A percentile compares a stretch with the other conserved stretches of the same genome.
Conservation (phyloP, 2,329 filamentous ascomycete genomes). For the Stylonectria norvegica region DNA sequence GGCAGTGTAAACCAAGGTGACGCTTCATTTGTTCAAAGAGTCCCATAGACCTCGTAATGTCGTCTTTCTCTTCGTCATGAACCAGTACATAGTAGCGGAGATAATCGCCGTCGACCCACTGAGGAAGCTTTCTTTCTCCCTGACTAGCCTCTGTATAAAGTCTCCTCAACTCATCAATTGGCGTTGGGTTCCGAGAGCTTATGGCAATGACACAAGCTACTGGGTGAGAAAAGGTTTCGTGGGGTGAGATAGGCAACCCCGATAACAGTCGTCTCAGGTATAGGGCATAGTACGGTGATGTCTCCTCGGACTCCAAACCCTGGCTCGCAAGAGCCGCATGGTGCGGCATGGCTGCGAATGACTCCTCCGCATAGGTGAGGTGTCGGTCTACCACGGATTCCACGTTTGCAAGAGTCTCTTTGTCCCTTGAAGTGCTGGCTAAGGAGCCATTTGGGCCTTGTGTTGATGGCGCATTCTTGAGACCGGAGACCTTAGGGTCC, state of each 20-base stretch:
- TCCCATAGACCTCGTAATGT: conserved; percentile 83
- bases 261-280: conserved; percentile 83
- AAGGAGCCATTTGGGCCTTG: conserved; percentile 30
- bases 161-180: conserved; percentile 81
- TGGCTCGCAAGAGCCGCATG: conserved; percentile 37
- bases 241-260: conserved; percentile 70
- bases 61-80: conserved; percentile 92
- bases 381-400: conserved; percentile 80
- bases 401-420: conserved; percentile 55
- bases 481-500: conserved; percentile 35
- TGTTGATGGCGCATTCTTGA: conserved; percentile 36
- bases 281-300: conserved; percentile 78
- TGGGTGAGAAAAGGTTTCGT: conserved; percentile 92
- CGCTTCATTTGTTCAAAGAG: conserved; percentile 99
- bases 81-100: conserved; percentile 94
- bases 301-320: conserved; percentile 45
- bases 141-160: conserved; percentile 83
- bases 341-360: conserved; percentile 38
- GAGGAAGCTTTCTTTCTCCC: conserved; percentile 68
- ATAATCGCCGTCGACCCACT: conserved; percentile 89
- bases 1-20: conserved; percentile 94
- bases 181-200: conserved; percentile 77
- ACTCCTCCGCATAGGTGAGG: conserved; percentile 69
- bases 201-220: conserved; percentile 94
- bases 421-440: conserved; percentile 30